These are phyloP conservation scores for Pugionium dolabratum DNA, from an alignment of 345 rosid genomes.

Conservation along the genomic window DNA sequence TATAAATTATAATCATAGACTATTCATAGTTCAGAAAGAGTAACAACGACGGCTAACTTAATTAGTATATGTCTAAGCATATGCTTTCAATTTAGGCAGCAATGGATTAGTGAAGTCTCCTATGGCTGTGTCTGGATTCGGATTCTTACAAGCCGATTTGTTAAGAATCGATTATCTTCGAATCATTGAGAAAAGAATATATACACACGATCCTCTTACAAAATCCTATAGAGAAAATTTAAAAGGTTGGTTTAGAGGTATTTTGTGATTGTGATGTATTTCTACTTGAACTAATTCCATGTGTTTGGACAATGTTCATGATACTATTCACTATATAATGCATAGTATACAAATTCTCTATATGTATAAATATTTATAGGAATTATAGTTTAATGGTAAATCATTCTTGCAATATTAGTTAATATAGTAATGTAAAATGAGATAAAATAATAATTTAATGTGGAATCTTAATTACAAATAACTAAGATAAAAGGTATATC, in stretches of 20 bases:
- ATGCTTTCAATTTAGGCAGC: slow-evolving; percentile 34
- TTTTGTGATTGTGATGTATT: slow-evolving; percentile 36
- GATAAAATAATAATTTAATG: slow-evolving; percentile 14
- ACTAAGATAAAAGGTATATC: slow-evolving; percentile 35
- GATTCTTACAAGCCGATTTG: slow-evolving; percentile 28
- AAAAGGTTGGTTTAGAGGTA: slow-evolving; percentile 31
- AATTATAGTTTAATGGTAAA: too few relatives aligned
- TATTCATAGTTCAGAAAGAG: too few relatives aligned
- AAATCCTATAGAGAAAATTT: slow-evolving; percentile 15
- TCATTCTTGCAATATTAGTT: too few relatives aligned
- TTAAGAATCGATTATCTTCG: slow-evolving; percentile 33
- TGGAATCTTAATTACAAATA: slow-evolving; percentile 33
- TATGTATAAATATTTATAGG: too few relatives aligned
- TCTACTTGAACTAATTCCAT: slow-evolving; percentile 42
- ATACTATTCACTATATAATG: slow-evolving; percentile 28
- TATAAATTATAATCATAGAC: too few relatives aligned
- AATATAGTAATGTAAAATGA: too few relatives aligned
- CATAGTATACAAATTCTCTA: slow-evolving; percentile 7
- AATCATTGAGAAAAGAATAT: slow-evolving; percentile 33
- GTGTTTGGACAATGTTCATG: slow-evolving; percentile 32
- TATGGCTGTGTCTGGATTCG: slow-evolving; percentile 28
- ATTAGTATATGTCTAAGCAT: slow-evolving; percentile 40
- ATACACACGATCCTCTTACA: slow-evolving; percentile 19
- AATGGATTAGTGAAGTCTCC: slow-evolving; percentile 30
- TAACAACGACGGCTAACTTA: slow-evolving; percentile 26